Percentiles rank a stretch among this genome's conserved stretches.
Evolutionary conservation across 306 rosid species (phyloP).

Genomic region (Morella rubra): DNA sequence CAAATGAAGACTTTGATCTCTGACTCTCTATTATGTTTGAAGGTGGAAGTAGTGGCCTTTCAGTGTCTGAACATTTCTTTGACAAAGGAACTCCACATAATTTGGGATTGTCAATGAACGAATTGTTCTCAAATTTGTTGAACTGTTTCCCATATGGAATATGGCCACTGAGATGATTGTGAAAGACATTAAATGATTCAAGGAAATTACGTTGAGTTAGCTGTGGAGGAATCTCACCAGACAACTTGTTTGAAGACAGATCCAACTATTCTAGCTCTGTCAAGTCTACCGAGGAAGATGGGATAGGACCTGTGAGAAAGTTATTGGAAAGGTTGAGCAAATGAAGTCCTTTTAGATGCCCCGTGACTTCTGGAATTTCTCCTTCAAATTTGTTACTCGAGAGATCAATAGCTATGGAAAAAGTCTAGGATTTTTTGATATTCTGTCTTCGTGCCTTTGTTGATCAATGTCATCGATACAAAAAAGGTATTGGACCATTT

Average conservation of each 20-base stretch:
- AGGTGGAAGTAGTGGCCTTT: background rate
- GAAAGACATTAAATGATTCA: background rate
- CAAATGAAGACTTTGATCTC: background rate
- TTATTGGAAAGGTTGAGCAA: background rate
- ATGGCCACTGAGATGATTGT: background rate
- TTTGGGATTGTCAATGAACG: slow-evolving; percentile 17
- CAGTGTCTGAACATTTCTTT: slow-evolving; percentile 19
- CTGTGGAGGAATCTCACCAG: background rate
- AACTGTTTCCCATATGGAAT: background rate
- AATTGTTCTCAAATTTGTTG: background rate
- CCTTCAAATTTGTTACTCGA: no score
- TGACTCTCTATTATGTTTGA: slow-evolving; percentile 7
- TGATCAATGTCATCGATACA: background rate
- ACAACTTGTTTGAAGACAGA: background rate
- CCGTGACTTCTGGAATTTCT: background rate
- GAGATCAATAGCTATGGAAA: no score
- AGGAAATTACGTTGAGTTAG: background rate
- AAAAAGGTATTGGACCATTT: fast-evolving
- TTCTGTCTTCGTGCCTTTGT: background rate
- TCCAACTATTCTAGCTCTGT: background rate
- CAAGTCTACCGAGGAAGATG: background rate
- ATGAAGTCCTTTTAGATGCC: background rate
- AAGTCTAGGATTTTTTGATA: no score
- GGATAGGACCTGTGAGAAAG: background rate
- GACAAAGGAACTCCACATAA: slow-evolving; percentile 20